Base-by-base conservation (phyloP, 2,329 filamentous ascomycete species). In the Calonectria naviculata region DNA sequence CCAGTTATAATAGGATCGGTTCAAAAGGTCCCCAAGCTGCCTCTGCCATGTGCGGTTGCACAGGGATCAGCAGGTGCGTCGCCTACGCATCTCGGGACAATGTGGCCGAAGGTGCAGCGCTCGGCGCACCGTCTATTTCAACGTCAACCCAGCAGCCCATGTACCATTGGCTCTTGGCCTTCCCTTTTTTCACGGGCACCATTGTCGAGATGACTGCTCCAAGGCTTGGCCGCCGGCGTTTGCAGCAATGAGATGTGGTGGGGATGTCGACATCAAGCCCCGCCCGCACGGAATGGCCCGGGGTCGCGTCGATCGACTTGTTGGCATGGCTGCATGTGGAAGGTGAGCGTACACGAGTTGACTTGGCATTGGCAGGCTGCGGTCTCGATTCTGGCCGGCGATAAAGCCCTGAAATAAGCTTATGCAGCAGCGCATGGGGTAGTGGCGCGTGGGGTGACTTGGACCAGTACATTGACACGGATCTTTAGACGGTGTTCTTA, bases 341-440 rank as follows among this genome's bases (percentile, higher is more conserved):
- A 71, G 68, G 68, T 71, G 64, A 90, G 21, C 9, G 36, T 4
- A 36, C 21, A 24, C 19, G 17, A 31, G 3, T 38, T 34, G 47
- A 42, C 38, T 56, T 58, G 54, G 66, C 21, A 49, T 42, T 31
- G 38, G 38, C 44, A 34, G 21, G n/a, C 10, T 47, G 36, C 13
- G n/a, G 36, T 41, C 28, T 66, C 24, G 29, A 26, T 58, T 15
- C 52, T 38, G 8, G 3, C 21, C 9, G 21, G 34, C 21, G n/a
- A 58, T 61, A 34, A 31, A 52, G n/a, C 34, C 46, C 41, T 49
- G 21, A 54, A 65, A 65, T 65, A 69, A 65, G 67, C 67, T 69
- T 58, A 69, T 69, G 52, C 52, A 12, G 41, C 41, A 61, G 52
- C 44, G 19, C 56, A n/a, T 36, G n/a, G 67, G 52, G 49, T 62